phyloP scores from a whole-genome alignment of 768 basidiomycete genomes.

The Lactarius hengduanensis region DNA sequence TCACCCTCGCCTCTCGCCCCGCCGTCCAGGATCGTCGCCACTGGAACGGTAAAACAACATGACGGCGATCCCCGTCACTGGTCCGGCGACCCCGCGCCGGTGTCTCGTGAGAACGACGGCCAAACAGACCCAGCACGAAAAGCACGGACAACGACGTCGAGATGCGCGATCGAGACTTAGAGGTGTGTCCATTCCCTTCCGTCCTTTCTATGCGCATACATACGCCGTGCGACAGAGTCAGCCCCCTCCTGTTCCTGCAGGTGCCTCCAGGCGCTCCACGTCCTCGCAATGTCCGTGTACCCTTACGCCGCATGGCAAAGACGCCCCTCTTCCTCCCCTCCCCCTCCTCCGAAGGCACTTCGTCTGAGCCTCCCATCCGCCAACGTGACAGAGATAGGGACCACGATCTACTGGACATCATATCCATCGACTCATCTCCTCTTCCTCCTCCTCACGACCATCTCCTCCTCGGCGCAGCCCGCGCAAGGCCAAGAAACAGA shows the following conservation, averaged over 20 bases:
- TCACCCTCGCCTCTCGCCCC: slow-evolving; percentile 18
- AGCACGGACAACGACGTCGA: neutral
- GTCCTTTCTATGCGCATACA: neutral
- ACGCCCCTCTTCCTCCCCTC: too few species aligned
- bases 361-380: too few species aligned
- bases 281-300: neutral
- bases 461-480: neutral
- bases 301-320: neutral
- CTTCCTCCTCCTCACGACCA: neutral
- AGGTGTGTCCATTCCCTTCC: slow-evolving; percentile 11
- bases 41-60: too few species aligned
- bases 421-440: slow-evolving; percentile 7
- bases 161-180: too few species aligned
- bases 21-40: neutral
- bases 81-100: neutral
- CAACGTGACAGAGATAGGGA: too few species aligned
- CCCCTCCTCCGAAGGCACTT: too few species aligned
- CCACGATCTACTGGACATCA: neutral
- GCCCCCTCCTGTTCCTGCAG: too few species aligned
- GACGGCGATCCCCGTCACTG: neutral
- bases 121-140: neutral
- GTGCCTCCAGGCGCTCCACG: neutral
- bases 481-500: too few species aligned
- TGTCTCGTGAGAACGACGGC: neutral
- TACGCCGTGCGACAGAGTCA: slow-evolving; percentile 12